Conservation (phyloP, 176 grass and related monocot species). For the Alloteropsis semialata region DNA sequence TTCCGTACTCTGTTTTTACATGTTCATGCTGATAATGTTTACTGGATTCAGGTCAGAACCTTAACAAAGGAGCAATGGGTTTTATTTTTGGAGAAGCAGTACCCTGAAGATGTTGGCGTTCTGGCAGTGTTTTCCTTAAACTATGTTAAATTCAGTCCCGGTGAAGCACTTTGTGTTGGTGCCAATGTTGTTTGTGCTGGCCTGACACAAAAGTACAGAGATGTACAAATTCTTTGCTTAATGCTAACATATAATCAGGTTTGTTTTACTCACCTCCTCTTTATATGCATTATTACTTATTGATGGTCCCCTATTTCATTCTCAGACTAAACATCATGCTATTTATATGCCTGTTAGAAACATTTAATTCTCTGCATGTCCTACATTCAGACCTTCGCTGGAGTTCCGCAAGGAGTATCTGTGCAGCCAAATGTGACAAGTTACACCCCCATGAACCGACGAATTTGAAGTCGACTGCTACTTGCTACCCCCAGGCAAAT, state of each 20-base stretch:
- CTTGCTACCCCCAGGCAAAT: conserved; percentile 46
- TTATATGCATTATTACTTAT: neutral
- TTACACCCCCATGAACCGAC: conserved; percentile 72
- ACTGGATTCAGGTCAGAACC: conserved; percentile 51
- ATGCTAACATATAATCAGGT: conserved; percentile 99
- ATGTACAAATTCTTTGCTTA: conserved; percentile 84
- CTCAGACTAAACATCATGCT: neutral
- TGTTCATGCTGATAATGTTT: neutral
- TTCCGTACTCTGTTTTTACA: neutral
- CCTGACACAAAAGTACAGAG: conserved; percentile 82
- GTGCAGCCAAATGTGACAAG: conserved; percentile 54
- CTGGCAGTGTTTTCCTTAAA: conserved; percentile 82
- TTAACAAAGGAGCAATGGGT: conserved; percentile 70
- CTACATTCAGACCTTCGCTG: conserved; percentile 59
- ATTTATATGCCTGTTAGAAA: neutral
- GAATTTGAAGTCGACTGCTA: conserved; percentile 85
- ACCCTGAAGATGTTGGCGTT: conserved; percentile 77
- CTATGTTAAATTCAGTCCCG: conserved; percentile 74
- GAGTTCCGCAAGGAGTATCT: conserved; percentile 59
- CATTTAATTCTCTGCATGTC: neutral
- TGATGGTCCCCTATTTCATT: neutral
- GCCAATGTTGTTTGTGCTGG: conserved; percentile 88
- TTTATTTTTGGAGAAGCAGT: conserved; percentile 76
- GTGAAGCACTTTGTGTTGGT: conserved; percentile 78
- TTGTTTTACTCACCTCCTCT: neutral